These are phyloP conservation scores for Kluyveromyces starmeri DNA, from an alignment of 805 yeast species.

Conservation along the genomic window DNA sequence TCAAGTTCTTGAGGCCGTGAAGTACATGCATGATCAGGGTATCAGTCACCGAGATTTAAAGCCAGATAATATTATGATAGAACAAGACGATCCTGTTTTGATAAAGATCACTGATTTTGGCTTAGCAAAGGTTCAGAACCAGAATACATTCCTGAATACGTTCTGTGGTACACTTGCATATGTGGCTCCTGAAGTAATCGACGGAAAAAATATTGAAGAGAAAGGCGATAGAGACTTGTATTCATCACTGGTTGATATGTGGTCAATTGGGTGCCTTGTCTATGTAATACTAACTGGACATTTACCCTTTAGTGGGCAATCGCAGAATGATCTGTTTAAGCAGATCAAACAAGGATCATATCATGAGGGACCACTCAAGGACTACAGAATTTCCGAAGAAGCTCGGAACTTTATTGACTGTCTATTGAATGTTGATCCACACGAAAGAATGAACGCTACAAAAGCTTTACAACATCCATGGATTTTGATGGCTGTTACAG, in stretches of 20 bases:
- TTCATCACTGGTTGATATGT: slow-evolving; percentile 87
- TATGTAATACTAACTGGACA: slow-evolving; percentile 90
- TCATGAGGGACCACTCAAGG: slow-evolving; percentile 65
- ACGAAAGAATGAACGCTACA: slow-evolving; percentile 59
- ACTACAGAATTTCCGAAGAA: slow-evolving; percentile 52
- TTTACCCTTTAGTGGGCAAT: slow-evolving; percentile 87
- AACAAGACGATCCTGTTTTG: slow-evolving; percentile 80
- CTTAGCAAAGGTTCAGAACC: slow-evolving; percentile 80
- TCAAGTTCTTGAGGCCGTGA: slow-evolving; percentile 76
- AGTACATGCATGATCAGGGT: slow-evolving; percentile 80
- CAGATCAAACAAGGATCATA: slow-evolving; percentile 72
- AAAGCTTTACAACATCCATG: slow-evolving; percentile 76
- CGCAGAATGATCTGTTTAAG: slow-evolving; percentile 76
- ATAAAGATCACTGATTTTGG: slow-evolving; percentile 97
- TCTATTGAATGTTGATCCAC: slow-evolving; percentile 71
- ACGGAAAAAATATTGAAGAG: slow-evolving; percentile 28
- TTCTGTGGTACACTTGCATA: slow-evolving; percentile 97
- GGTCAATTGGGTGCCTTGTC: slow-evolving; percentile 94
- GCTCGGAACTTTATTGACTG: slow-evolving; percentile 67
- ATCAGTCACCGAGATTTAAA: slow-evolving; percentile 95
- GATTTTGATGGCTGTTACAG: slow-evolving; percentile 36
- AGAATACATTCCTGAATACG: slow-evolving; percentile 82
- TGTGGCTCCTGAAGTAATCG: slow-evolving; percentile 87
- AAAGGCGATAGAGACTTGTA: slow-evolving; percentile 35
- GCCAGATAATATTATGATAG: slow-evolving; percentile 90